Conservation (phyloP, 768 basidiomycete species). For the Nidula microcarpa region DNA sequence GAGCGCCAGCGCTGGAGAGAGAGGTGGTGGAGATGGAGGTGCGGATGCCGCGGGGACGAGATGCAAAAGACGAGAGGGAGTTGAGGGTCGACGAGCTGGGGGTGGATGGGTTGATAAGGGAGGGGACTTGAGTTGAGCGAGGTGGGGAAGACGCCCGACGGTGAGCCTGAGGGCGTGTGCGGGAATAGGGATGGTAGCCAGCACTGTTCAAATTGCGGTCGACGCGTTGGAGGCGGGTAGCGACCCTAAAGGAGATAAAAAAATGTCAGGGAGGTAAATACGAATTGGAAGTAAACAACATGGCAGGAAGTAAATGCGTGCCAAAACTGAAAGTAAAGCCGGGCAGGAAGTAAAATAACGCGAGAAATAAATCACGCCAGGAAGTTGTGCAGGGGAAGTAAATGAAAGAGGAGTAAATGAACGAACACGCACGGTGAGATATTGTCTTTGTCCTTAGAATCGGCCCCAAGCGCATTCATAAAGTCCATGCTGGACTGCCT, state of each 20-base stretch:
- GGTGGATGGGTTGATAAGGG: constrained; percentile 51
- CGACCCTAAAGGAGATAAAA: constrained; percentile 41
- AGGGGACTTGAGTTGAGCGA: constrained; percentile 31
- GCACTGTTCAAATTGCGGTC: constrained; percentile 50
- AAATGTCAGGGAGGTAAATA: too few relatives aligned
- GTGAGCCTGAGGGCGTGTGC: constrained; percentile 33
- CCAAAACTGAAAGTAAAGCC: too few relatives aligned
- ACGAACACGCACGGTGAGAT: constrained; percentile 55
- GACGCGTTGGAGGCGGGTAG: constrained; percentile 62
- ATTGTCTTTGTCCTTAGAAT: constrained; percentile 46
- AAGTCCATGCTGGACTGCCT: constrained; percentile 89
- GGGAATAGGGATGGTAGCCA: constrained; percentile 59
- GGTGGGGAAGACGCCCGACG: constrained; percentile 39
- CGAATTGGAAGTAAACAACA: too few relatives aligned
- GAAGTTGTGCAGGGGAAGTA: too few relatives aligned
- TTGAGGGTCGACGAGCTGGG: constrained; percentile 65
- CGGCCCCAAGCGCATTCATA: constrained; percentile 48
- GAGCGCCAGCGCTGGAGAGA: constrained; percentile 30
- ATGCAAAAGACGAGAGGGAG: constrained; percentile 33
- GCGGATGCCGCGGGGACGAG: constrained; percentile 35
- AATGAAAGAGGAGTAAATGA: constrained; percentile 1
- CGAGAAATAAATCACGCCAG: too few relatives aligned
- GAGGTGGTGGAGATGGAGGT: constrained; percentile 45
- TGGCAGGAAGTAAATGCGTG: too few relatives aligned
- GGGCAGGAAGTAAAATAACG: too few relatives aligned